phyloP scores from a whole-genome alignment of 176 grass and related monocot species.

The Zoysia japonica region DNA sequence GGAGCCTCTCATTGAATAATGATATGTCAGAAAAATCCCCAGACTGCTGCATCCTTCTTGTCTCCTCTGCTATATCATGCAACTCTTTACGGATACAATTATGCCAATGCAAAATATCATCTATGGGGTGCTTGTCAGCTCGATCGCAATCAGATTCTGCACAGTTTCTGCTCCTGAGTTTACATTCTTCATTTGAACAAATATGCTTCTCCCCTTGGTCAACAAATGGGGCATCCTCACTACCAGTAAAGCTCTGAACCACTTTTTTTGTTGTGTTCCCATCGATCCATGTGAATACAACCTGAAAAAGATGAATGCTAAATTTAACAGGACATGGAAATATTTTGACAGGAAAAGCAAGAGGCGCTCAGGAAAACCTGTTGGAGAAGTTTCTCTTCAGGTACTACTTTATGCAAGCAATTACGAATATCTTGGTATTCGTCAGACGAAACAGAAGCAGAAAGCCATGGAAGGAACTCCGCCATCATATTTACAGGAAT shows the following conservation, averaged over 20 bases:
- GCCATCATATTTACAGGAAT: constrained; percentile 87
- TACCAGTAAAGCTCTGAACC: constrained; percentile 3
- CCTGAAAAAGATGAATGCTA: constrained; percentile 57
- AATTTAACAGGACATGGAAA: constrained; percentile 35
- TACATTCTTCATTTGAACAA: constrained; percentile 49
- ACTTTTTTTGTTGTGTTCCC: constrained; percentile 53
- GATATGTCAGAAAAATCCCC: constrained; percentile 92
- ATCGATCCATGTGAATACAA: constrained; percentile 87
- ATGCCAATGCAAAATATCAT: constrained; percentile 98
- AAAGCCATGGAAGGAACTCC: constrained; percentile 92
- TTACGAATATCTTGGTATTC: constrained; percentile 72
- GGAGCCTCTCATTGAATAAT: constrained; percentile 78
- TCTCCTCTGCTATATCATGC: constrained; percentile 78
- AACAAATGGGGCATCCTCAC: constrained; percentile 26
- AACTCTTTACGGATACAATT: constrained; percentile 88
- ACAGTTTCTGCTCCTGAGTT: constrained; percentile 56
- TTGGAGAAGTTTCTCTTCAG: constrained; percentile 94
- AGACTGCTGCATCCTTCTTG: constrained; percentile 77
- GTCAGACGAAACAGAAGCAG: constrained; percentile 74
- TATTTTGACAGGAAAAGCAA: constrained; percentile 27
- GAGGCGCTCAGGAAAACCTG: constrained; percentile 52
- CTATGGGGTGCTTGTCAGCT: constrained; percentile 65
- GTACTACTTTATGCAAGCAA: constrained; percentile 84
- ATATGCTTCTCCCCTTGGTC: constrained; percentile 41
- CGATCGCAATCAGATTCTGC: constrained; percentile 45